Evolutionary conservation across 2,329 filamentous ascomycete species (phyloP).

Genomic region (Dactylellina haptotyla): DNA sequence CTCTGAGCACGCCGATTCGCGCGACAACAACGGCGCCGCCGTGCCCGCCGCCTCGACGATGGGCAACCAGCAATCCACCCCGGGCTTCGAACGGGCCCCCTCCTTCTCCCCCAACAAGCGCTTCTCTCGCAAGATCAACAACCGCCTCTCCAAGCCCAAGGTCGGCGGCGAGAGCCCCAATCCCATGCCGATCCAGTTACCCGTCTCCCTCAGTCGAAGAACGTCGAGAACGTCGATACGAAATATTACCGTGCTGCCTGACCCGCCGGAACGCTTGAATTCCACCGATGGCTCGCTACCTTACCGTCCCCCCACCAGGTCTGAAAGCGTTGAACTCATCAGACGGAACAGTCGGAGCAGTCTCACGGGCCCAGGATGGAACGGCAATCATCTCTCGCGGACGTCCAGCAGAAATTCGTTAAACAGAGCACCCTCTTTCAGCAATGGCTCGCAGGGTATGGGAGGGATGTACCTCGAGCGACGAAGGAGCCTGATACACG

Average conservation of each 20-base stretch:
- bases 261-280: constrained; percentile 27
- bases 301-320: constrained; percentile 32
- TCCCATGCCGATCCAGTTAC: constrained; percentile 33
- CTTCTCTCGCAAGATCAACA: constrained; percentile 30
- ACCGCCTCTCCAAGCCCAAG: constrained; percentile 45
- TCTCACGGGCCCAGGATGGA: constrained; percentile 20
- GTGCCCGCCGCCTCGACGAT: constrained; percentile 3
- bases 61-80: constrained; percentile 35
- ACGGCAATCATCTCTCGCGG: constrained; percentile 38
- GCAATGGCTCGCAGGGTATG: constrained; percentile 8
- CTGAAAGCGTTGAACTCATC: constrained; percentile 38
- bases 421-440: constrained; percentile 22
- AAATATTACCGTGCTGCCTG: constrained; percentile 29
- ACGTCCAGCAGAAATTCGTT: constrained; percentile 31
- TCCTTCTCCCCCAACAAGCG: constrained; percentile 15
- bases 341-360: constrained; percentile 40
- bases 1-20: constrained; percentile 8
- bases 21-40: not conserved
- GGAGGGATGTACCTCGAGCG: constrained; percentile 33
- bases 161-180: constrained; percentile 34
- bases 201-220: constrained; percentile 34
- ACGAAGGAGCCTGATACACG: constrained; percentile 34
- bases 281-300: constrained; percentile 28
- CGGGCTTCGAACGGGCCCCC: constrained; percentile 5
- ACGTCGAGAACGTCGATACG: constrained; percentile 41